Conservation (phyloP, 1,284 basidiomycete genomes). For the Grifola frondosa region DNA sequence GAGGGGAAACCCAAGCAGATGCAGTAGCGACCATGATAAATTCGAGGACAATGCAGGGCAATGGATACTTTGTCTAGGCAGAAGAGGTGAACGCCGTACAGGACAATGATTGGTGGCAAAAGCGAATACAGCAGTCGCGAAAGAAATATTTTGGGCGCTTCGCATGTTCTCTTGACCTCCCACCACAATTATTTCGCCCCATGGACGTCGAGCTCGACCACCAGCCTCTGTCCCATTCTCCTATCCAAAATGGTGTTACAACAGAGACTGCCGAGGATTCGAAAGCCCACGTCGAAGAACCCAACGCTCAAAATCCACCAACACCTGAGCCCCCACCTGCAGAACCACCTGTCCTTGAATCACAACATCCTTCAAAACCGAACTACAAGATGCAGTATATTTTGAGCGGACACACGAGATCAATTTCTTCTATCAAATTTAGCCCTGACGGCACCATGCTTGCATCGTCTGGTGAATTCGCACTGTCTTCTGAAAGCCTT, state of each 20-base stretch:
- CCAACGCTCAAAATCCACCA: conserved; percentile 1
- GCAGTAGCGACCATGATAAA: conserved; percentile 12
- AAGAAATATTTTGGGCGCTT: background rate
- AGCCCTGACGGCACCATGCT: conserved; percentile 73
- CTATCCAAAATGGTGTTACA: background rate
- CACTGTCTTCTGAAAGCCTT: conserved; percentile 5
- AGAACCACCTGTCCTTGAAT: conserved; percentile 14
- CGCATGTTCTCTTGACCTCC: conserved; percentile 1
- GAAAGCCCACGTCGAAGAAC: too few species aligned
- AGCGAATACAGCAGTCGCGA: too few species aligned
- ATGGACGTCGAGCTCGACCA: conserved; percentile 19
- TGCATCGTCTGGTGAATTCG: conserved; percentile 69
- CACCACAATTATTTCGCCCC: conserved; percentile 4
- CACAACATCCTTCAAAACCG: conserved; percentile 24
- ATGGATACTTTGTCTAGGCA: conserved; percentile 10
- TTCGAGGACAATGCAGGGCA: conserved; percentile 2
- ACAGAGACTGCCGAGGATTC: too few species aligned
- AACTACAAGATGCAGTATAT: conserved; percentile 48
- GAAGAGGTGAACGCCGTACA: too few species aligned
- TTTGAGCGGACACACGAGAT: conserved; percentile 70
- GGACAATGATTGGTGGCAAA: too few species aligned
- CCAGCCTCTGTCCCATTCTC: conserved; percentile 2
- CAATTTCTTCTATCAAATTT: conserved; percentile 77
- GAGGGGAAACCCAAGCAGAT: conserved; percentile 58
- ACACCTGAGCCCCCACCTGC: conserved; percentile 5